A percentile compares a stretch with the other conserved stretches of the same genome.
Evolutionary conservation across 176 grass and related monocot genomes (phyloP).

Genomic region (Olyra latifolia): DNA sequence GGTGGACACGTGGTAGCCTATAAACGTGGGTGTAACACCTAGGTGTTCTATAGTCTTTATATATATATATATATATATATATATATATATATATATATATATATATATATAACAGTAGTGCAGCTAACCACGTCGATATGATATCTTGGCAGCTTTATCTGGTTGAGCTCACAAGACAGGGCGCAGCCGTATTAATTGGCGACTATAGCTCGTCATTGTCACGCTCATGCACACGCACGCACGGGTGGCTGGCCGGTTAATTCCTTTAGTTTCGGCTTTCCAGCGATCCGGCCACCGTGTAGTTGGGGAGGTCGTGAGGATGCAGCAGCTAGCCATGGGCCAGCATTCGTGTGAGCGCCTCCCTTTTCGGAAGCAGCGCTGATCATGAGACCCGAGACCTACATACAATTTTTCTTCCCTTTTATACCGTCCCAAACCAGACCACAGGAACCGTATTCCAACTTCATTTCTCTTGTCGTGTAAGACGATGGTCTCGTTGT

Average conservation of each 20-base stretch:
- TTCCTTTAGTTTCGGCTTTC: conserved; percentile 31
- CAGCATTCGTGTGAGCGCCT: conserved; percentile 24
- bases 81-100: no score
- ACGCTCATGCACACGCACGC: background rate
- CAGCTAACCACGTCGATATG: background rate
- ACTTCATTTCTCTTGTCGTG: background rate
- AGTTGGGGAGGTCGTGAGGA: conserved; percentile 22
- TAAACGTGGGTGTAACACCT: no score
- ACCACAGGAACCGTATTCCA: background rate
- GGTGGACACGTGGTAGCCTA: no score
- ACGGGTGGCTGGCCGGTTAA: background rate
- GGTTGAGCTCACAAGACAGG: conserved; percentile 22
- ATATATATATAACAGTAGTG: no score
- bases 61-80: no score
- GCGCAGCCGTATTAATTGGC: conserved; percentile 1
- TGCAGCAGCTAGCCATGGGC: conserved; percentile 11
- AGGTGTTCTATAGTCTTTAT: no score
- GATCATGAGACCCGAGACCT: conserved; percentile 37
- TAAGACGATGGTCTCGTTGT: background rate
- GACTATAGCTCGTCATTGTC: conserved; percentile 9
- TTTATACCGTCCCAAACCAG: background rate
- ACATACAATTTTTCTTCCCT: background rate
- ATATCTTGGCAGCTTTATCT: background rate
- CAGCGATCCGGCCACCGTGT: conserved; percentile 14
- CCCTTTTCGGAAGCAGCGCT: conserved; percentile 20